Percentiles rank a stretch among this genome's conserved stretches.
These are phyloP conservation scores for Cordyceps cateniannulata DNA, from an alignment of 2,329 filamentous ascomycete species.

Conservation along the genomic window DNA sequence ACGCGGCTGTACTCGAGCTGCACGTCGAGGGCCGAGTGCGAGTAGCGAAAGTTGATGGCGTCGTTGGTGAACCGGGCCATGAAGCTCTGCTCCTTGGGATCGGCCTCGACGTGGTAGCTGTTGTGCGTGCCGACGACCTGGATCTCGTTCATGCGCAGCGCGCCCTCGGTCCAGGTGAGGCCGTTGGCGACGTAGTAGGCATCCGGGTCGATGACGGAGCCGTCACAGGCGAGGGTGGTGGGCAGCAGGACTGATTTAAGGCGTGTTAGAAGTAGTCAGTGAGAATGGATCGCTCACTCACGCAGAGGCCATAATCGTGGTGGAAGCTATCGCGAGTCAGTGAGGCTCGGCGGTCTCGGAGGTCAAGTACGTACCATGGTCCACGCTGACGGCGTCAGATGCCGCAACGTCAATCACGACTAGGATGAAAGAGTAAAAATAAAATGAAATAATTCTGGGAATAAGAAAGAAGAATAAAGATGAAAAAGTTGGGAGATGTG, in stretches of 20 bases:
- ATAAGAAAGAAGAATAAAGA: no score
- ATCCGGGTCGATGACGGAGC: background rate
- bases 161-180: constrained; percentile 24
- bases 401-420: no score
- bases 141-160: constrained; percentile 43
- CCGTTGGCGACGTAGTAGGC: constrained; percentile 21
- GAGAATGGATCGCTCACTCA: no score
- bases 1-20: constrained; percentile 40
- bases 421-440: no score
- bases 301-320: no score
- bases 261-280: background rate
- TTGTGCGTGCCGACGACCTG: constrained; percentile 47
- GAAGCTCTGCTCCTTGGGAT: constrained; percentile 31
- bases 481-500: no score
- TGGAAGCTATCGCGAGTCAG: no score
- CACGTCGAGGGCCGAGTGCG: constrained; percentile 36
- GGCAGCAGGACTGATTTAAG: background rate
- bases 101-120: constrained; percentile 42
- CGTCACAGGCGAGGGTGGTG: background rate
- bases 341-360: no score
- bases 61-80: constrained; percentile 32
- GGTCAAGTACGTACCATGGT: no score
- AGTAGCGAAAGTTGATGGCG: constrained; percentile 39
- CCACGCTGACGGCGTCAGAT: no score
- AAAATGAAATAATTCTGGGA: no score